These are phyloP conservation scores for Dioszegia crocea DNA, from an alignment of 768 basidiomycete genomes.

Conservation along the genomic window DNA sequence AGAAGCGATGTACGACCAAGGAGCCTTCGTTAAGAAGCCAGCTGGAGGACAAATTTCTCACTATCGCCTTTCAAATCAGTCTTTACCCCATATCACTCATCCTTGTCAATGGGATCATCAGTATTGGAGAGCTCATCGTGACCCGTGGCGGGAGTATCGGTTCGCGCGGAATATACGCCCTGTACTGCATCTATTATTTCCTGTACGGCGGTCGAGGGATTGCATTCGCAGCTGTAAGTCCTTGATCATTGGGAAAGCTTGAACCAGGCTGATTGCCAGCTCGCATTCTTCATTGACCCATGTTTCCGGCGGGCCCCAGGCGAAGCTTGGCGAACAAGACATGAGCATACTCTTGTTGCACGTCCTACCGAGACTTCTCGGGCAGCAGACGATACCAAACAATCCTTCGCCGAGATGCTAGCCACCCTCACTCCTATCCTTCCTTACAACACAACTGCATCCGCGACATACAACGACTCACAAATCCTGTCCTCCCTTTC, in stretches of 20 bases:
- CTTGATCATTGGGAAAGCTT: background rate
- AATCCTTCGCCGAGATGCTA: conserved; percentile 8
- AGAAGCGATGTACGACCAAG: background rate
- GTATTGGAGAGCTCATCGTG: conserved; percentile 24
- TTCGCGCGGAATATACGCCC: conserved; percentile 4
- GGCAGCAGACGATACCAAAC: background rate
- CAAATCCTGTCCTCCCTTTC: background rate
- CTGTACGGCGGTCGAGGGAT: conserved; percentile 31
- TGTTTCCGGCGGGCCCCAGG: conserved; percentile 12
- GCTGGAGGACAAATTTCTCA: conserved; percentile 24
- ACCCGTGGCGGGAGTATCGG: conserved; percentile 15
- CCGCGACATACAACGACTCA: background rate
- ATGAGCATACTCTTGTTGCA: background rate
- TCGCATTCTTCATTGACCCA: conserved; percentile 28
- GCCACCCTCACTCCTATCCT: background rate
- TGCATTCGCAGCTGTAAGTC: conserved; percentile 19
- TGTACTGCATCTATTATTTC: conserved; percentile 26
- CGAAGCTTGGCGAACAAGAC: background rate
- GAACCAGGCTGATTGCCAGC: conserved; percentile 1
- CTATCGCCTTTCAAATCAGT: conserved; percentile 28
- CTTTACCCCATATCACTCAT: conserved; percentile 27
- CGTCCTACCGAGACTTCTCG: background rate
- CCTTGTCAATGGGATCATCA: conserved; percentile 25
- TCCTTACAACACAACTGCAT: background rate
- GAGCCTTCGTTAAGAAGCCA: background rate